These are phyloP conservation scores for Ambrosia hybrid DNA, from an alignment of 140 eudicot genomes.

Conservation along the genomic window DNA sequence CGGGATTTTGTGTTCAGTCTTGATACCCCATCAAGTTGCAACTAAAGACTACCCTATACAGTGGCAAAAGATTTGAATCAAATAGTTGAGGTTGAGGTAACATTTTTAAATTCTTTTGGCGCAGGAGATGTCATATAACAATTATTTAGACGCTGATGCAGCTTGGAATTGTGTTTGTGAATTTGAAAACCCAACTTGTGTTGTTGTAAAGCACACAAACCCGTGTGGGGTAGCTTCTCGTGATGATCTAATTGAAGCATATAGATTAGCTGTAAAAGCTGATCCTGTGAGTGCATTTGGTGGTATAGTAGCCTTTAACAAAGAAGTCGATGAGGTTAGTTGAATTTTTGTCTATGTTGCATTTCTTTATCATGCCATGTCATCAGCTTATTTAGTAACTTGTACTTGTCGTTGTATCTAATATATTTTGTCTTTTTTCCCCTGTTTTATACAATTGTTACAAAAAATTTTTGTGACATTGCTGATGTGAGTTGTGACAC, in stretches of 20 bases:
- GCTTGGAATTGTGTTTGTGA: slow-evolving; percentile 99
- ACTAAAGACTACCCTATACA: not conserved
- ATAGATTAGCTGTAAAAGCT: slow-evolving; percentile 86
- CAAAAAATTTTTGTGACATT: too few species aligned
- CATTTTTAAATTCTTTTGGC: not conserved
- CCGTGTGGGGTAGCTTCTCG: slow-evolving; percentile 99
- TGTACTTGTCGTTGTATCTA: not conserved
- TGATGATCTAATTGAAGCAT: slow-evolving; percentile 83
- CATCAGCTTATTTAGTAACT: not conserved
- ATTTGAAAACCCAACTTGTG: slow-evolving; percentile 85
- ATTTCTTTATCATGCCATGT: not conserved
- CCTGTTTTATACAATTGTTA: not conserved
- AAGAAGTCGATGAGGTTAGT: slow-evolving; percentile 86
- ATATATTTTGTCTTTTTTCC: not conserved
- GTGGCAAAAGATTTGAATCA: not conserved
- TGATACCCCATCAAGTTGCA: too few species aligned
- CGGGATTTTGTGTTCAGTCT: too few species aligned
- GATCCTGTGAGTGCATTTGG: slow-evolving; percentile 99
- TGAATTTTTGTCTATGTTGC: not conserved
- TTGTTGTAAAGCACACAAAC: slow-evolving; percentile 93
- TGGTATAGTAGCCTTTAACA: slow-evolving; percentile 96
- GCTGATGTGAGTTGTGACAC: too few species aligned
- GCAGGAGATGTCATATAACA: slow-evolving; percentile 98
- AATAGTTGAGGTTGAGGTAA: not conserved
- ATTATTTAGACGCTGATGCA: slow-evolving; percentile 95